Evolutionary conservation across 441 rosid species (phyloP), one percentile per base, ranked within the genome.

Genomic region (Gossypium laxum): DNA sequence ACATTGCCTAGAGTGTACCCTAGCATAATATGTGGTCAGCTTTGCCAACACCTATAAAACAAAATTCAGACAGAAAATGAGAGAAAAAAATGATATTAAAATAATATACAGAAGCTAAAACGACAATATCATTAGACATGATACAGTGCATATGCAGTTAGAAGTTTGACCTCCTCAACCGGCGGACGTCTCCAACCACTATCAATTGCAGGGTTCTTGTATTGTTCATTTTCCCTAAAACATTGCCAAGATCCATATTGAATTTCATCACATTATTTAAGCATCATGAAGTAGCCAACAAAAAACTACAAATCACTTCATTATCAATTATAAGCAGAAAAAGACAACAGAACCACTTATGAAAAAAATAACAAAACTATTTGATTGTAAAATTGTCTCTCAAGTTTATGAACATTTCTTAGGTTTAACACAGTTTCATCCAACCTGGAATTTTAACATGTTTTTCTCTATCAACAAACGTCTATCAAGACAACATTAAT

Each of bases 1-100:
- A 78, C 98, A 92, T 22, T 85, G 96, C 84, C 98, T 85, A 28
- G 90, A 82, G 84, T 88, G 96, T 64, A 90, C 92, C 79, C 82
- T 79, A 38, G 56, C 74, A 81, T 72, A 92, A 77, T 85, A 89
- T 64, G 95, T 86, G 60, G 89, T 86, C 77, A 95, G 78, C 75
- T 84, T 88, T 61, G 96, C 93, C 77, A 95, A 74, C 24, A 72
- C 88, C 97, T 91, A 86, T 62, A 80, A 56, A 50, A 60, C 63
- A 68, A 52, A 59, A 65, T 68, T 57, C 67, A 54, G 28, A 56
- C 28, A 59, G 59, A 80, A 15, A 43, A 18, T 69, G 48, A 32
- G 70, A 48, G 30, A 75, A 15, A 67, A 69, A 55, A 5, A n/a
- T 19, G 52, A 19, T 38, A 2, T 32, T 19, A 55, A 55, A 69